Evolutionary conservation across 2,329 filamentous ascomycete genomes (phyloP).

Genomic region (Claviceps paspali): DNA sequence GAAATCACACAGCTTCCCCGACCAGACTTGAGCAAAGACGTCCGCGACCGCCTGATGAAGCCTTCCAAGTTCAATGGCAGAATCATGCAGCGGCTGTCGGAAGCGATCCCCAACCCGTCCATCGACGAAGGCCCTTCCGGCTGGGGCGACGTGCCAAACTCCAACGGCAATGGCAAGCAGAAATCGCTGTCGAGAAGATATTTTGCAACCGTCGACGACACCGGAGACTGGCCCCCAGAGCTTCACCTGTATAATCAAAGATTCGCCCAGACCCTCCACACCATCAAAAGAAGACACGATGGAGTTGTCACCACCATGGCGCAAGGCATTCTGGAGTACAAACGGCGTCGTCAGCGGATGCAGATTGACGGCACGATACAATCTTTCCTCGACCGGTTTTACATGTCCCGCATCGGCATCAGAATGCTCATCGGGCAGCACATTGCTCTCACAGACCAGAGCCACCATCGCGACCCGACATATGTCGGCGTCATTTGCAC

Average conservation of each 20-base stretch:
- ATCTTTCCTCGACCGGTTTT: slow-evolving; percentile 94
- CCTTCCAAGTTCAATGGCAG: slow-evolving; percentile 42
- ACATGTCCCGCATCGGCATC: slow-evolving; percentile 98
- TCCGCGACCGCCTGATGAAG: slow-evolving; percentile 64
- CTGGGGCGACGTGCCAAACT: slow-evolving; percentile 28
- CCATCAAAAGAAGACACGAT: slow-evolving; percentile 92
- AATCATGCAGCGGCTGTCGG: slow-evolving; percentile 57
- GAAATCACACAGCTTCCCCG: slow-evolving; percentile 82
- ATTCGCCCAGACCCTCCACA: slow-evolving; percentile 77
- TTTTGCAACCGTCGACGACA: slow-evolving; percentile 83
- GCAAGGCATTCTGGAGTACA: slow-evolving; percentile 95
- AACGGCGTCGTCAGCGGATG: slow-evolving; percentile 88
- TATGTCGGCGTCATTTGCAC: slow-evolving; percentile 99
- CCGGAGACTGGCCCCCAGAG: slow-evolving; percentile 81
- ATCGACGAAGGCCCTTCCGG: slow-evolving; percentile 64
- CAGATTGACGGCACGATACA: slow-evolving; percentile 97
- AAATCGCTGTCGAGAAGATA: slow-evolving; percentile 47
- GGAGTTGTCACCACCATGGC: slow-evolving; percentile 96
- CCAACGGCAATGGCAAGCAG: slow-evolving; percentile 31
- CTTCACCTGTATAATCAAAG: slow-evolving; percentile 85
- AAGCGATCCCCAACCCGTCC: slow-evolving; percentile 81
- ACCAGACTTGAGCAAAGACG: slow-evolving; percentile 59
- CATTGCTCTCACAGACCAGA: slow-evolving; percentile 90
- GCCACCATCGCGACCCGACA: slow-evolving; percentile 72
- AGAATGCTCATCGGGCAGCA: slow-evolving; percentile 98